Base-by-base conservation (phyloP, 2,329 filamentous ascomycete species). In the Hypoxylon sp. region DNA sequence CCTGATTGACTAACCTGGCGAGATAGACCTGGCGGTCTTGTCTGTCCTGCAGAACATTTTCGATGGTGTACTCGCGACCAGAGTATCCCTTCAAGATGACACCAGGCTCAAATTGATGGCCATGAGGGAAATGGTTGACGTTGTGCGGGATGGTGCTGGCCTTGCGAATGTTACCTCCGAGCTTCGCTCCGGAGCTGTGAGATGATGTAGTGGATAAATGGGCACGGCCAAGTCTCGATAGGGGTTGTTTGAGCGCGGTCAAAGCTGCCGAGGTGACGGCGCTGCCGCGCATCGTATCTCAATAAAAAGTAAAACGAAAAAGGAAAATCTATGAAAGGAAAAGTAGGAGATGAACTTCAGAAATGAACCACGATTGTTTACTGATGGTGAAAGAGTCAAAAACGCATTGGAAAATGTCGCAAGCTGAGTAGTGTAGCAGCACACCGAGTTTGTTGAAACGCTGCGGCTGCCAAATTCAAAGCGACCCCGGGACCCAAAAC, bases 1-100 rank as follows among this genome's bases (percentile, higher is more conserved):
- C 43, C 12, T 16, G 9, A 53, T 5, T 57, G 9, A 25, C 39
- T 21, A 54, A 75, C 75, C 74, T 74, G n/a, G 75, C 75, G 55
- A 77, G 70, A 63, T 76, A 77, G 54, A 77, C 75, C 65, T 75
- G 74, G 59, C 75, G 74, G 69, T 77, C 72, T 67, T 75, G 73
- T 62, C 75, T 71, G 69, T 77, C 75, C 71, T 77, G 75, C 60
- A 77, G 71, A 58, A 77, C 73, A 71, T 77, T 75, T 57, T 76
- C 71, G 21, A 77, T 74, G 0, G 71, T 74, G 45, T 77, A 77
- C 51, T 76, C 72, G 48, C 72, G 72, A 23, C 75, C 75, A 21
- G 75, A 77, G 43, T 76, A 75, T 19, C 74, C 74, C 58, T 71
- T 74, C 52, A 76, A 39, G 37, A 74, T 74, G 3, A 72, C 73